Evolutionary conservation across 352 stramenopile genomes (phyloP), one percentile per base, ranked within the genome.

Genomic region (Pythium phragmiticola): DNA sequence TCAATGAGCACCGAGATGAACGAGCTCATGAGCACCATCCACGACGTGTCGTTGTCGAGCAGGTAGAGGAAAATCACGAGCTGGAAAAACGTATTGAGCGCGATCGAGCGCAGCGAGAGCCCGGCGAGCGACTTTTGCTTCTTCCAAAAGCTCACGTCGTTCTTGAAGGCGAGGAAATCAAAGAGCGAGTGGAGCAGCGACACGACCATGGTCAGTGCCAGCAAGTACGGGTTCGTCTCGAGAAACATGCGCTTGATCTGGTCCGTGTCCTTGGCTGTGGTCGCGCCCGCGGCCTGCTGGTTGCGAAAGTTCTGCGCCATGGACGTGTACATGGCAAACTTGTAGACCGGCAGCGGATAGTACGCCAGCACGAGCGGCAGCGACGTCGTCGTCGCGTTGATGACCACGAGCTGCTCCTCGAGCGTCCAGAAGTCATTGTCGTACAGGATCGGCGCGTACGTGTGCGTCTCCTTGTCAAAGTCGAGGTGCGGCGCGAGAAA

Each of bases 121-220:
- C 97, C 97, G 33, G 91, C 94, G 21, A 99, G 83, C 68, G 91
- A 98, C 52, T 99, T 99, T 64, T 99, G 97, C 59, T 98, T 97
- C 48, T 89, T 82, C 98, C 98, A 99, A 76, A 99, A 99, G 48
- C 88, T 93, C 63, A 99, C 96, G 75, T 99, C 98, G 69, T 97
- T 99, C 73, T 98, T 98, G 75, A 99, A 99, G 12, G 98, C 98
- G 52, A 99, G 65, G 65, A 99, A 98, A 71, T 99, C 97, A 75
- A 99, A 99, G 8, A 99, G 74, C 42, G 98, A 96, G 81, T 99
- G 97, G 43, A 99, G 70, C 26, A 98, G 76, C 50, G 94, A 98
- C 45, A 98, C 97, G 36, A 97, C 57, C 21, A 99, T 82, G 1
- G 97, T 99, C 23, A 99, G 74, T 5, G 65, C 91, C 19, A 99